These are phyloP conservation scores for Bretschneidera sinensis DNA, from an alignment of 345 rosid species.

Conservation along the genomic window DNA sequence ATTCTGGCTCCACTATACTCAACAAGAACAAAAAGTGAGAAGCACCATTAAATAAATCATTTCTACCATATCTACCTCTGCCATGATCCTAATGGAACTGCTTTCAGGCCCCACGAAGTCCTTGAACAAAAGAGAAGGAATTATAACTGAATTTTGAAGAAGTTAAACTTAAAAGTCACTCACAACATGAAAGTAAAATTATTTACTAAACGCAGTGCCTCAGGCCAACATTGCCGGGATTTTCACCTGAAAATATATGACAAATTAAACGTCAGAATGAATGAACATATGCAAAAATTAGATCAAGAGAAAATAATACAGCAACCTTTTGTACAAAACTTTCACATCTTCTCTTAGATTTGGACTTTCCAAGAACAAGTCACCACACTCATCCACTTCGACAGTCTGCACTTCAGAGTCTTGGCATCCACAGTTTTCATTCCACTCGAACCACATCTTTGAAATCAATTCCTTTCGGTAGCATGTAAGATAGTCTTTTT, in stretches of 20 bases:
- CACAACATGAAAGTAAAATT: no score
- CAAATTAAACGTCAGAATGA: conserved; percentile 2
- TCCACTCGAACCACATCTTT: conserved; percentile 97
- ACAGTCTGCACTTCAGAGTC: conserved; percentile 46
- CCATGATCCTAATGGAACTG: no score
- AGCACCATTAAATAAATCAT: no score
- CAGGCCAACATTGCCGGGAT: no score
- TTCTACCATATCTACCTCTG: no score
- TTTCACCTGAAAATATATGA: conserved; percentile 14
- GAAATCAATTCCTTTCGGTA: conserved; percentile 72
- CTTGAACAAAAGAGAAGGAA: no score
- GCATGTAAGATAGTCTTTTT: conserved; percentile 58
- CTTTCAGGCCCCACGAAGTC: no score
- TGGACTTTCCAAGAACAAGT: conserved; percentile 48
- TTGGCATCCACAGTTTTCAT: conserved; percentile 48
- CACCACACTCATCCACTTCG: conserved; percentile 50
- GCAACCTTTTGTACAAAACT: conserved; percentile 69
- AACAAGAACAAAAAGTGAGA: no score
- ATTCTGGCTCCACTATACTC: no score
- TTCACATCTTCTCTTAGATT: conserved; percentile 51
- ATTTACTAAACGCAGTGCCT: no score
- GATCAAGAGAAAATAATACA: not conserved
- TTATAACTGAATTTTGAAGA: no score
- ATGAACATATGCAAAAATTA: conserved; percentile 5
- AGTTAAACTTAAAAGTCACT: no score